Percentiles rank a stretch among this genome's conserved stretches.
Evolutionary conservation across 169 alveolate species (phyloP).

Genomic region (Babesia ovis): DNA sequence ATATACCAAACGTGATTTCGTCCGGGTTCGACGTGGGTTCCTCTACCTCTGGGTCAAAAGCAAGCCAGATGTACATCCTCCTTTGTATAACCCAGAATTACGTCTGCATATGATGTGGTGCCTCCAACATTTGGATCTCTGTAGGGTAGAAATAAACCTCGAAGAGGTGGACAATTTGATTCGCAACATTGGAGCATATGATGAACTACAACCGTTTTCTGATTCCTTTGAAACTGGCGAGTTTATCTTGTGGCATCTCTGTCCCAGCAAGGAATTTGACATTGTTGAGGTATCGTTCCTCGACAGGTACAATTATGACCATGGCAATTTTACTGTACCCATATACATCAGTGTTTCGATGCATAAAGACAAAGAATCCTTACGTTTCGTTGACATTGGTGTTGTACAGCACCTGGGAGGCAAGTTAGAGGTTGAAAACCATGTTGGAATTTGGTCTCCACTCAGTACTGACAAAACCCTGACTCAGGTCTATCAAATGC

Average conservation of each 20-base stretch:
- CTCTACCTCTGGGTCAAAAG: slow-evolving; percentile 51
- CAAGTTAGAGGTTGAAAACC: slow-evolving; percentile 49
- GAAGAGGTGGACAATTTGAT: not conserved
- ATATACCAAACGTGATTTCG: slow-evolving; percentile 31
- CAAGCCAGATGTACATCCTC: slow-evolving; percentile 9
- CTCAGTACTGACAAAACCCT: slow-evolving; percentile 1
- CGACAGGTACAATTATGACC: not conserved
- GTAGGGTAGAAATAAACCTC: slow-evolving; percentile 1
- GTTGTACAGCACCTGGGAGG: slow-evolving; percentile 58
- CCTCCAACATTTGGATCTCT: not conserved
- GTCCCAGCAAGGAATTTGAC: slow-evolving; percentile 10
- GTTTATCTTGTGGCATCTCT: slow-evolving; percentile 53
- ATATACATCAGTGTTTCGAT: slow-evolving; percentile 23
- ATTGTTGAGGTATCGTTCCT: slow-evolving; percentile 43
- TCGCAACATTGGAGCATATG: not conserved
- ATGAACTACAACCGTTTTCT: not conserved
- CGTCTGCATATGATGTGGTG: slow-evolving; percentile 13
- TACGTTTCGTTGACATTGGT: slow-evolving; percentile 23
- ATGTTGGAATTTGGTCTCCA: slow-evolving; percentile 41
- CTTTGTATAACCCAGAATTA: not conserved
- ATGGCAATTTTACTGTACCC: slow-evolving; percentile 11
- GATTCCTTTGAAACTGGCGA: slow-evolving; percentile 8
- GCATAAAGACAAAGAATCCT: not conserved
- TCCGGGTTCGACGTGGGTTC: slow-evolving; percentile 21
- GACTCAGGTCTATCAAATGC: slow-evolving; percentile 28